These are phyloP conservation scores for Teunomyces atbi DNA, from an alignment of 805 yeast genomes.

Conservation along the genomic window DNA sequence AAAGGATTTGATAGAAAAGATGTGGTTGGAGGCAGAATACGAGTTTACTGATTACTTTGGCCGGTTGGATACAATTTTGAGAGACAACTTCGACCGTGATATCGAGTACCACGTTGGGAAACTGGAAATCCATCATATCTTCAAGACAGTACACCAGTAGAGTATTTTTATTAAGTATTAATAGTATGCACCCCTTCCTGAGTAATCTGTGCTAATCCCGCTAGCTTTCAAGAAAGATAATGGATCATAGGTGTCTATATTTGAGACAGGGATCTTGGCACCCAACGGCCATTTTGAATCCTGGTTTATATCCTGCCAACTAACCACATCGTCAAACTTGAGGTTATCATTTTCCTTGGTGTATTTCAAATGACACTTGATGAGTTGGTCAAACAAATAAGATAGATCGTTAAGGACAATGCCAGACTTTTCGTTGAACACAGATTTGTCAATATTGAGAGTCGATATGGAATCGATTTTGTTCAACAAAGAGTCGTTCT, in stretches of 20 bases:
- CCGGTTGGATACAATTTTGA: conserved; percentile 54
- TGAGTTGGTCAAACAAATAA: conserved; percentile 40
- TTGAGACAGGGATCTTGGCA: conserved; percentile 31
- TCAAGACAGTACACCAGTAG: conserved; percentile 26
- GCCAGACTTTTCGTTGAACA: conserved; percentile 33
- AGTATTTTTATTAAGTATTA: not conserved
- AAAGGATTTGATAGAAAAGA: conserved; percentile 52
- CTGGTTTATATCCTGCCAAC: conserved; percentile 32
- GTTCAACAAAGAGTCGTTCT: conserved; percentile 30
- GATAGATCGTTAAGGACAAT: conserved; percentile 36
- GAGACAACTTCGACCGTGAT: conserved; percentile 51
- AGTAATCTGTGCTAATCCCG: not conserved
- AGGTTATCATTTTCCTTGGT: conserved; percentile 42
- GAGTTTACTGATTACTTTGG: conserved; percentile 56
- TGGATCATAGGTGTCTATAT: conserved; percentile 26
- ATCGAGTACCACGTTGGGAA: conserved; percentile 50
- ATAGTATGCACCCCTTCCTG: conserved; percentile 10
- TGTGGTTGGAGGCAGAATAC: conserved; percentile 71
- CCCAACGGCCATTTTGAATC: conserved; percentile 48
- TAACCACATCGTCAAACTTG: conserved; percentile 33
- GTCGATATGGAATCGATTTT: conserved; percentile 34
- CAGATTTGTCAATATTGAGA: conserved; percentile 33
- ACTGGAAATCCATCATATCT: conserved; percentile 57
- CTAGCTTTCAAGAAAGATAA: conserved; percentile 2
- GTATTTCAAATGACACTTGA: conserved; percentile 39